Evolutionary conservation across 306 rosid genomes (phyloP), one percentile per base, ranked within the genome.

Genomic region (Rosa multiflora): DNA sequence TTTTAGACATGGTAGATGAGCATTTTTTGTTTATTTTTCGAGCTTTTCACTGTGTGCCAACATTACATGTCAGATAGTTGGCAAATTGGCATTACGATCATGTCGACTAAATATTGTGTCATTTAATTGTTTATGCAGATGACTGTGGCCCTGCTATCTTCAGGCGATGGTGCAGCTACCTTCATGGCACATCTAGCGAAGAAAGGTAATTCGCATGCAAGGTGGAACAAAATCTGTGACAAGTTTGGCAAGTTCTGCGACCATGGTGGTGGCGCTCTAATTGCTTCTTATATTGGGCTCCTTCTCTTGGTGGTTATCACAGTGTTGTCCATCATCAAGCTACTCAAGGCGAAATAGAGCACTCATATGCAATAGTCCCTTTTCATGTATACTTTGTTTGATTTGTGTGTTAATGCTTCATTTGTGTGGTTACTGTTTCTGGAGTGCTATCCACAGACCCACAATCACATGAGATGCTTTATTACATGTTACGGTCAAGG

Each of bases 151-250:
- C 39, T 92, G 44, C 93, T 84, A 10, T 84, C 99, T 7, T 91
- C 91, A 1, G 98, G 88, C 7, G 94, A 85, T 66, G 98, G 99
- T 8, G 99, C 91, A 46, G 99, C 99, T 6, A 77, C 91, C 61
- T 95, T 95, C 91, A 91, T 95, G 90, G 88, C 99, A 18, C 86
- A 78, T 68, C 82, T 95, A 44, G 99, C 97, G 52, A 95, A 80
- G 83, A 87, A 92, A 3, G 98, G 99, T 2, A 92, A 95, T 26
- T 87, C 91, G 6, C 97, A 95, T 77, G 99, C 99, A 21, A 84
- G 83, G 77, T 95, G 99, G 99, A 78, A 88, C 84, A 93, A 95
- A 80, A 95, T 93, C 6, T 95, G 98, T 64, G 98, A 95, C 89
- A 88, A 91, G 78, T 88, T 95, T 46, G 81, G 70, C 14, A 72